Percentiles rank a stretch among this genome's conserved stretches.
Conservation (phyloP, 305 asterid species). For the Salvia sclarea region DNA sequence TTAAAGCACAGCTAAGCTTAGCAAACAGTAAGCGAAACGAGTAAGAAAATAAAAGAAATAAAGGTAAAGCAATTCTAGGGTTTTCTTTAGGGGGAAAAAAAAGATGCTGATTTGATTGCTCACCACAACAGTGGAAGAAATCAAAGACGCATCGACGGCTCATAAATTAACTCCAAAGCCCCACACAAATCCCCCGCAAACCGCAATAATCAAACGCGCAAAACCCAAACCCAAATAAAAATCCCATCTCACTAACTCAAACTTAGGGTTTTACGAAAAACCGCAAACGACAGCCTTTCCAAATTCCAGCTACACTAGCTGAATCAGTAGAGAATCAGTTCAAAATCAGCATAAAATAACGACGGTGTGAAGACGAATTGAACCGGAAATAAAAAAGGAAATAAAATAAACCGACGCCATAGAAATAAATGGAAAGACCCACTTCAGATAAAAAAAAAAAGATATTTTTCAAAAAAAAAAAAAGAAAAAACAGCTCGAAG, state of each 20-base stretch:
- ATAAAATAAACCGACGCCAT: conserved; percentile 32
- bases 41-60: conserved; percentile 1
- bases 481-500: conserved; percentile 32
- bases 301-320: conserved; percentile 20
- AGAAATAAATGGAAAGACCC: conserved; percentile 36
- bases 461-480: too few relatives aligned
- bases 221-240: not conserved
- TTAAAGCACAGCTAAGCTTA: not conserved
- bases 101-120: conserved; percentile 16
- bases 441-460: conserved; percentile 34
- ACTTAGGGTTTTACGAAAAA: conserved; percentile 43
- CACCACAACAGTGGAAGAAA: conserved; percentile 33
- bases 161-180: conserved; percentile 31
- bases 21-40: conserved; percentile 7
- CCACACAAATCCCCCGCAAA: not conserved
- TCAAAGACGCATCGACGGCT: conserved; percentile 24
- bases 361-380: conserved; percentile 19
- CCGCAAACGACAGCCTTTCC: conserved; percentile 14
- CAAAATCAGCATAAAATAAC: conserved; percentile 31
- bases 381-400: conserved; percentile 23
- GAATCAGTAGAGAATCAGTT: conserved; percentile 18
- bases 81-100: conserved; percentile 34
- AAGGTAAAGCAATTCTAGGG: conserved; percentile 42
- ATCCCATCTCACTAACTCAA: conserved; percentile 23
- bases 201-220: not conserved